Evolutionary conservation across 163 green algal genomes (phyloP).

Genomic region (Botryococcus braunii): DNA sequence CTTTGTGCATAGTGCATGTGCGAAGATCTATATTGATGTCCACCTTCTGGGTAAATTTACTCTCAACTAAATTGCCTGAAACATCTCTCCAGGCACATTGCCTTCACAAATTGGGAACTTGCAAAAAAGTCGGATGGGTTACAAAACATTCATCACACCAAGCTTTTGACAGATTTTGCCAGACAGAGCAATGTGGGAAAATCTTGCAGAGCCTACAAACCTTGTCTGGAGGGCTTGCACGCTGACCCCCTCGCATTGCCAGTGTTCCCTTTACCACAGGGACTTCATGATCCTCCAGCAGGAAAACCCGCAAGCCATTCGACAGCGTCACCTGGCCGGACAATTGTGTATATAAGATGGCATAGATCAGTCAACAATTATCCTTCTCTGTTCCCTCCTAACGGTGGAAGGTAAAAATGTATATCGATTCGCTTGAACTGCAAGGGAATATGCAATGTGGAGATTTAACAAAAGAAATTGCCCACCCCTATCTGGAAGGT

Average conservation of each 20-base stretch:
- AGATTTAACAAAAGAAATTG: no score
- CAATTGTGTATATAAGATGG: no score
- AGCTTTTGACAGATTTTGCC: not conserved
- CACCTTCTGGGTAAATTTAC: not conserved
- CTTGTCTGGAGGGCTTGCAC: conserved; percentile 50
- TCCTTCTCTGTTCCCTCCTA: no score
- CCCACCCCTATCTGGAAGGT: no score
- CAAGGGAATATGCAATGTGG: no score
- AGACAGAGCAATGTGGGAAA: not conserved
- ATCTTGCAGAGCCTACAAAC: conserved; percentile 21
- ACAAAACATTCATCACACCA: not conserved
- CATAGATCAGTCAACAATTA: no score
- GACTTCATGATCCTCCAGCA: conserved; percentile 77
- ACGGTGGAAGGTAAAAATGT: no score
- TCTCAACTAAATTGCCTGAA: not conserved
- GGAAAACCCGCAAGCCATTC: conserved; percentile 71
- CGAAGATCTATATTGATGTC: no score
- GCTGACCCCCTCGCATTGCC: conserved; percentile 61
- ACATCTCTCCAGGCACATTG: not conserved
- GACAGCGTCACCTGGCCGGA: conserved; percentile 34
- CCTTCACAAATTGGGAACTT: not conserved
- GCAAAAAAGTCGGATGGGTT: not conserved
- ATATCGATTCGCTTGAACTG: no score
- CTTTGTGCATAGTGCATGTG: no score
- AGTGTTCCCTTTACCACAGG: conserved; percentile 59